Evolutionary conservation across 2,329 filamentous ascomycete genomes (phyloP), one percentile per base, ranked within the genome.

Genomic region (Colletotrichum truncatum): DNA sequence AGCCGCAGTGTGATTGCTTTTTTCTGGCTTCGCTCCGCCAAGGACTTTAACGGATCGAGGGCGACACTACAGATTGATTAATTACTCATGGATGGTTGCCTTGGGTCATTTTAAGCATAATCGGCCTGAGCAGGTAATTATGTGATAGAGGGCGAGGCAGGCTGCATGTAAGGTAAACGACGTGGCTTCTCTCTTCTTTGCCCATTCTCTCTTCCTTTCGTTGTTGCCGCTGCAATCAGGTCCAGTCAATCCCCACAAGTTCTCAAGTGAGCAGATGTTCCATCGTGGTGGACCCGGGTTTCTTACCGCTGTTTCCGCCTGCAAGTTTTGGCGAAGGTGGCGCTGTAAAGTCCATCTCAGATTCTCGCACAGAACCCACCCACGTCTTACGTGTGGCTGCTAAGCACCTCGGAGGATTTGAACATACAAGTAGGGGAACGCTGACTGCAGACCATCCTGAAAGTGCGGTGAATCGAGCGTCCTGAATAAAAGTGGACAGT

Each of bases 401-500:
- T 21, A 21, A 45, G 21, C 18, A 45, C 41, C 38, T 32, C n/a
- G 36, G 36, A 39, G 36, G n/a, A n/a, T n/a, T n/a, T n/a, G n/a
- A n/a, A n/a, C n/a, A n/a, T n/a, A n/a, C n/a, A n/a, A n/a, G n/a
- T n/a, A n/a, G n/a, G n/a, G n/a, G n/a, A n/a, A n/a, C n/a, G n/a
- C n/a, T n/a, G n/a, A n/a, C n/a, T n/a, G n/a, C n/a, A n/a, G n/a
- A n/a, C n/a, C n/a, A 18, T 43, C 16, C 39, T 21, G 23, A 21
- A 16, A 43, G 39, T 23, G 39, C 38, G 10, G 39, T 23, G 39
- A 43, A 16, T 43, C 16, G 39, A 43, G 6, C 23, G 43, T 23
- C 43, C 43, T 28, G 45, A 26, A 12, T 21, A 53, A 60, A 60
- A 60, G 55, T 52, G 55, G 61, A 38, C n/a, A 12, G 49, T 45